Evolutionary conservation across 164 flowering plant genomes (phyloP), one percentile per base, ranked within the genome.

Genomic region (Tetracentron sinense): DNA sequence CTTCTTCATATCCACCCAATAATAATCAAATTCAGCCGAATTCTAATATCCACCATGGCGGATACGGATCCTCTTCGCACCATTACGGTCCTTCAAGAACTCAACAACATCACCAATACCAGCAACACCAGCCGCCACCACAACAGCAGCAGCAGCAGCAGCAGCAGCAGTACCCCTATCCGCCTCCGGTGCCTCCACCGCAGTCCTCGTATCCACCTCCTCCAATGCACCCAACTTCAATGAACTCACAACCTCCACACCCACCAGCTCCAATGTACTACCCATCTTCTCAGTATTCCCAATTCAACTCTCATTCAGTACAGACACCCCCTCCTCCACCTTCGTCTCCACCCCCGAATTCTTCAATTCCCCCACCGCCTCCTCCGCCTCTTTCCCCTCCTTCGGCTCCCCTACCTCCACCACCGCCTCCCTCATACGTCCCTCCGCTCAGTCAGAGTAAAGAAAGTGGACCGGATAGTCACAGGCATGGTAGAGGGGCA

Each of bases 251-350:
- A 44, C 67, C 64, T 7, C 74, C 67, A 47, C 74, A 69, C 17
- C 72, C 67, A 1, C 74, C 61, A 10, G 74, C 77, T 44, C 72
- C 83, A 20, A 69, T 74, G 74, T 87, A 85, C 64, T 84, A 79
- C 46, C 86, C 85, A 0, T 54, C 87, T 28, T 72, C 82, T 3
- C 85, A 82, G 64, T 81, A 79, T 68, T 60, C 83, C 0, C 89
- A 81, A 49, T 79, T 69, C 54, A 68, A 58, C 56, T 75, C 72
- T 42, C 79, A 74, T 65, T 56, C 78, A 52, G 52, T 69, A 52
- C 85, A 75, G 35, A 75, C 73, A 7, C 68, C 66, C 3, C 83
- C 76, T 6, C 85, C 83, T 1, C 87, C 86, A n/a, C 69, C 75
- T 22, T 44, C 87, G 0, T 70, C 96, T 2, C 84, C 91, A 0